Base-by-base conservation (phyloP, 2,329 filamentous ascomycete genomes). In the Ceratocystis variospora region DNA sequence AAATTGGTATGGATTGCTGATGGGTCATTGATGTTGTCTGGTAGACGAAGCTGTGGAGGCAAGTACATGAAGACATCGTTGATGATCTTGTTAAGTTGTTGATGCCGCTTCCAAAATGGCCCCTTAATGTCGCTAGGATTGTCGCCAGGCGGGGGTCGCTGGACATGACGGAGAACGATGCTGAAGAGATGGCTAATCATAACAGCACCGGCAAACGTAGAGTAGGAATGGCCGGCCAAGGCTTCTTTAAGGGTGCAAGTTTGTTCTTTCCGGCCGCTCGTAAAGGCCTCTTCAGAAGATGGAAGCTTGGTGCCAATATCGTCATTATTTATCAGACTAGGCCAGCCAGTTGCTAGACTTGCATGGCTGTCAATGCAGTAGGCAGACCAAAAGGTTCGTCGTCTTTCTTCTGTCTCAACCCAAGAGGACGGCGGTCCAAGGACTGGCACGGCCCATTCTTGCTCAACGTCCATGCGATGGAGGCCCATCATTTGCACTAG, bases 321-420 rank as follows among this genome's bases (percentile, higher is more conserved):
- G 72, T 79, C 79, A 67, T 89, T 82, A 69, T 95, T 86, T 53
- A 96, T 85, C 31, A 86, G 78, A 78, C 89, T 87, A 0, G 92
- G 90, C 92, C 92, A 96, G 1, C 92, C 92, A 3, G 91, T 96
- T 12, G 90, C 90, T 63, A 96, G 89, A 71, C 88, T 90, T 1
- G 89, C 87, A 75, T 95, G 95, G 31, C 89, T 83, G 73, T 96
- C 92, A 53, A 89, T 81, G 70, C 86, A 88, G 72, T 93, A 96
- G 0, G 86, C 82, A 70, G 87, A 83, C 93, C 93, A 96, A 71
- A 96, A 96, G 0, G 88, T 86, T 70, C 93, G 81, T 67, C 93
- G 82, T 63, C 92, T 81, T 74, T 97, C 92, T 68, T 82, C 80
- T 22, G 79, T 69, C 68, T 96, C 93, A 0, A 83, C 85, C 90